phyloP scores from a whole-genome alignment of 108 stramenopile genomes.

The Poteriospumella lacustris region DNA sequence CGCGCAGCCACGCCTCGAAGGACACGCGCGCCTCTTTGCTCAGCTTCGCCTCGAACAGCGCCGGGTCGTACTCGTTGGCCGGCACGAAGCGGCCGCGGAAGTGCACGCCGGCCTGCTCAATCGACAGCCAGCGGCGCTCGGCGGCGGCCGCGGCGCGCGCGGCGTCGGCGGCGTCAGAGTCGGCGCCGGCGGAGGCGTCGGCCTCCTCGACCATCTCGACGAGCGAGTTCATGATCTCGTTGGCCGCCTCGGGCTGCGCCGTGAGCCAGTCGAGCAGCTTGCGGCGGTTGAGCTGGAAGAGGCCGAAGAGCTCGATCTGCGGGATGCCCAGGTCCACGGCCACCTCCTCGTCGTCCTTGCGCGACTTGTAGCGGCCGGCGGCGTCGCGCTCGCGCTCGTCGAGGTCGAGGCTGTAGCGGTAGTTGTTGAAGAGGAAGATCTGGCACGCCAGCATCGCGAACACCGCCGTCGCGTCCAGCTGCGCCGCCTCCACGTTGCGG shows the following conservation, averaged over 20 bases:
- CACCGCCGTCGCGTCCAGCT: conserved; percentile 80
- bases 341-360: neutral
- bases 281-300: conserved; percentile 79
- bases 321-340: neutral
- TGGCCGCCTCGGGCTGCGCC: conserved; percentile 69
- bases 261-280: conserved; percentile 81
- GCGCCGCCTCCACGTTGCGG: conserved; percentile 84
- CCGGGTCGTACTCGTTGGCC: conserved; percentile 72
- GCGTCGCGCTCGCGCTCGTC: too few relatives aligned
- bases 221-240: conserved; percentile 89
- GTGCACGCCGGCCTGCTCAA: conserved; percentile 65
- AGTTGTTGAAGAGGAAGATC: conserved; percentile 93
- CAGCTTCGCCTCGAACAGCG: conserved; percentile 68
- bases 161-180: too few relatives aligned
- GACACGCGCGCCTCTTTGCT: conserved; percentile 27
- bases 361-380: neutral
- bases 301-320: conserved; percentile 22
- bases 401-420: conserved; percentile 88
- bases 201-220: conserved; percentile 82
- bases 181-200: conserved; percentile 55
- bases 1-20: conserved; percentile 94
- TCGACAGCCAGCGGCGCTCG: conserved; percentile 85
- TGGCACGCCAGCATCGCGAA: conserved; percentile 84
- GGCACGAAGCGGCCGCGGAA: conserved; percentile 93
- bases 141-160: too few relatives aligned